Percentiles rank a stretch among this genome's conserved stretches.
phyloP scores from a whole-genome alignment of 805 yeast genomes.

The Saturnispora dispora region DNA sequence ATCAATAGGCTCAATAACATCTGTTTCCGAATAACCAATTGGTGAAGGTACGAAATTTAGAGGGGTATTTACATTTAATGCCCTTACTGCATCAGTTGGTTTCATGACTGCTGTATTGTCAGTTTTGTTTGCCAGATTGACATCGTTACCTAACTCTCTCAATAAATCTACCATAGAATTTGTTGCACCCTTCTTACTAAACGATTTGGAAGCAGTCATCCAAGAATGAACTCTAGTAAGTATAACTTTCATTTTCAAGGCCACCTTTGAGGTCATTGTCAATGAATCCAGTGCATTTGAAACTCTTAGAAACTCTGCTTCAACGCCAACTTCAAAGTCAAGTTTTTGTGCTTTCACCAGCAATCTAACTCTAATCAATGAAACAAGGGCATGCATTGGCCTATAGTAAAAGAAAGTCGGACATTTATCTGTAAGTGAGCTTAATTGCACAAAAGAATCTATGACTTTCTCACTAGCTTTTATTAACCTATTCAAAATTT shows the following conservation, averaged over 20 bases:
- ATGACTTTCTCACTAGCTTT: conserved; percentile 38
- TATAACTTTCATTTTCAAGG: conserved; percentile 28
- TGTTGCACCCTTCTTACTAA: conserved; percentile 42
- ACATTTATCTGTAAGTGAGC: conserved; percentile 31
- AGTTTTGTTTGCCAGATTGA: conserved; percentile 14
- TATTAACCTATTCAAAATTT: conserved; percentile 34
- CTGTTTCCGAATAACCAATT: conserved; percentile 21
- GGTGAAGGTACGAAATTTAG: conserved; percentile 23
- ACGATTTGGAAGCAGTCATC: conserved; percentile 31
- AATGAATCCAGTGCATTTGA: conserved; percentile 18
- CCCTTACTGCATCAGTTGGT: conserved; percentile 7
- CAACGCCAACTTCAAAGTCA: conserved; percentile 27
- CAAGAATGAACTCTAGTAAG: conserved; percentile 30
- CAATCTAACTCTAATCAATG: conserved; percentile 38
- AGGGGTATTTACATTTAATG: background rate
- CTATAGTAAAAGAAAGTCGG: conserved; percentile 47
- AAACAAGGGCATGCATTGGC: conserved; percentile 44
- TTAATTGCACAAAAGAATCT: conserved; percentile 34
- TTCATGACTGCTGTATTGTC: conserved; percentile 14
- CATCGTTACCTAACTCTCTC: conserved; percentile 46
- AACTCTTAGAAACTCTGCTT: conserved; percentile 25
- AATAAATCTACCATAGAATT: conserved; percentile 44
- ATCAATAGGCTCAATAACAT: conserved; percentile 7
- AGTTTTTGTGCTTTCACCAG: conserved; percentile 36
- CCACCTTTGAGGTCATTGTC: conserved; percentile 23